Evolutionary conservation across 140 eudicot genomes (phyloP).

Genomic region (Erigeron philadelphicus): DNA sequence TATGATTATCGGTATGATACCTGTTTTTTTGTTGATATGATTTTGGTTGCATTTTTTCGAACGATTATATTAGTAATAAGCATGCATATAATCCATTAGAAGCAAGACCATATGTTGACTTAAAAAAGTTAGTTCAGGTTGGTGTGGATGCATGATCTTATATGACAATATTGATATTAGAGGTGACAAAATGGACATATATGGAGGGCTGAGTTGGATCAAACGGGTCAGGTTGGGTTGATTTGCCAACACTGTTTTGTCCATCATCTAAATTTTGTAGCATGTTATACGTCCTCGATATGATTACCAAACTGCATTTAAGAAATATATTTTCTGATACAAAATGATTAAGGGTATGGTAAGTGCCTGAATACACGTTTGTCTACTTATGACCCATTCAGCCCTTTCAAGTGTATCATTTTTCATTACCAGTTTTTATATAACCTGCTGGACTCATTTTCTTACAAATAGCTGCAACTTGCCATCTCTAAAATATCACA

Average conservation of each 20-base stretch:
- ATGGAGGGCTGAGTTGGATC: background rate
- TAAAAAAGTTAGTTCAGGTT: background rate
- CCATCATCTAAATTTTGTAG: no score
- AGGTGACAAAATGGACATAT: background rate
- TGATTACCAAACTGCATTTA: no score
- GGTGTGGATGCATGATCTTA: background rate
- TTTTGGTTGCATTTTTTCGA: background rate
- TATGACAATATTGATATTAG: background rate
- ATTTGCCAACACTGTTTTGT: background rate
- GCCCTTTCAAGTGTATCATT: no score
- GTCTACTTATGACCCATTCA: no score
- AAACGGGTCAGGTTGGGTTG: background rate
- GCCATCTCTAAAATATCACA: no score
- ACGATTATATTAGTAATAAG: background rate
- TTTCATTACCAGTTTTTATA: no score
- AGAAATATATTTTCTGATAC: no score
- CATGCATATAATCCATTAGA: background rate
- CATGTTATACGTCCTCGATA: no score
- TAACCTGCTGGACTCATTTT: no score
- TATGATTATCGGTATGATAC: slow-evolving; percentile 72
- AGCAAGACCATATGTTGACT: background rate
- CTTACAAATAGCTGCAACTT: no score
- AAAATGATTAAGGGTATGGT: no score
- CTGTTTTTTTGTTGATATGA: background rate
- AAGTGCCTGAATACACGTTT: no score